Evolutionary conservation across 2,329 filamentous ascomycete genomes (phyloP).

Genomic region (Cladosporium sp.): DNA sequence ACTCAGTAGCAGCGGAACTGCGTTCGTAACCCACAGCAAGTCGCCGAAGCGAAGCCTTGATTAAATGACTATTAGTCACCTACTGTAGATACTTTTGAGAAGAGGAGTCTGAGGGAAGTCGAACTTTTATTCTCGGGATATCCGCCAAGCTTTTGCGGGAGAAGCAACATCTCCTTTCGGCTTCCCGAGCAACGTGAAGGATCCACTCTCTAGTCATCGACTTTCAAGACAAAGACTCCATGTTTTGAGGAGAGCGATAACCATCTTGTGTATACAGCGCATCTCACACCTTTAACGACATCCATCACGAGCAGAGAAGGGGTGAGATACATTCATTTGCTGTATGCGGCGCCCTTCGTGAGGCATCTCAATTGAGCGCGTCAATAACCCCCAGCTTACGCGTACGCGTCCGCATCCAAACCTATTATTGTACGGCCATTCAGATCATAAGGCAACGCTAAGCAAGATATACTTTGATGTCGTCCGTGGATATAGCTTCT

Average conservation of each 20-base stretch:
- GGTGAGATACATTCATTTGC: no score
- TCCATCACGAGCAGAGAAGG: no score
- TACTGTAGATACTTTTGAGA: constrained; percentile 1
- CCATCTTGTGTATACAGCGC: background rate
- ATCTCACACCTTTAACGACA: background rate
- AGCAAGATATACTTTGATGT: background rate
- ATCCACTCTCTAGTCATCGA: background rate
- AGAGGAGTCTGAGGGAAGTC: background rate
- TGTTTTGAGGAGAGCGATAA: no score
- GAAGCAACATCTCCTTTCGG: background rate
- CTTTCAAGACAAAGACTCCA: background rate
- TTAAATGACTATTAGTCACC: background rate
- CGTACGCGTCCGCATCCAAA: background rate
- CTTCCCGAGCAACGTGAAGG: no score
- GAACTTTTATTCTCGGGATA: background rate
- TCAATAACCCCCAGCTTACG: background rate
- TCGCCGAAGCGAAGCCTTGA: constrained; percentile 22
- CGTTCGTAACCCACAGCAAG: constrained; percentile 43
- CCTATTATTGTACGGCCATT: background rate
- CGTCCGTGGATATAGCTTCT: background rate
- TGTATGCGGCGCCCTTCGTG: background rate
- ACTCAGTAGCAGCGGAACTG: constrained; percentile 32
- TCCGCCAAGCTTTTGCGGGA: background rate
- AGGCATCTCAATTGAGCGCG: background rate
- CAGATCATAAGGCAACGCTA: background rate